Conservation (phyloP, 2,329 filamentous ascomycete species). For the Alternaria novae-zelandiae region DNA sequence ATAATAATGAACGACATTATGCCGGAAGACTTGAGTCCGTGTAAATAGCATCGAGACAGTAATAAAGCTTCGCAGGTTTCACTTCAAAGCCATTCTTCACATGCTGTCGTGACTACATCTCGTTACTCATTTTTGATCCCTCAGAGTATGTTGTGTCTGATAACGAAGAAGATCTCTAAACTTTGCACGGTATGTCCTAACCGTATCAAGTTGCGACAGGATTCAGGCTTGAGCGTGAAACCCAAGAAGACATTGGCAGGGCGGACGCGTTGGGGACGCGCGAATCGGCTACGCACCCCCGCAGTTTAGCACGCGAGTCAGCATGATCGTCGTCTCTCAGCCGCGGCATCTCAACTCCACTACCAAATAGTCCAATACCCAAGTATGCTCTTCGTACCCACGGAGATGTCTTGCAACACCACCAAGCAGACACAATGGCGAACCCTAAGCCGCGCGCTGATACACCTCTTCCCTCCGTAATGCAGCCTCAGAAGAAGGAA, state of each 20-base stretch:
- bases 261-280: not conserved
- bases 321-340: not conserved
- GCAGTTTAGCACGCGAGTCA: slow-evolving; percentile 7
- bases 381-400: not conserved
- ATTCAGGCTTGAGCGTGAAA: not conserved
- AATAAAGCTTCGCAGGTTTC: slow-evolving; percentile 21
- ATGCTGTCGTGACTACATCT: not conserved
- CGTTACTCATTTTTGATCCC: not conserved
- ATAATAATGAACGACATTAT: slow-evolving; percentile 16
- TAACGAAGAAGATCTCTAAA: not conserved
- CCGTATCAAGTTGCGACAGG: not conserved
- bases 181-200: not conserved
- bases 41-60: slow-evolving; percentile 23
- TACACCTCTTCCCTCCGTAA: slow-evolving; percentile 22
- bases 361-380: not conserved
- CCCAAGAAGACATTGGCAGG: not conserved
- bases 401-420: not conserved
- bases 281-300: slow-evolving; percentile 8
- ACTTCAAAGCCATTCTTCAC: not conserved
- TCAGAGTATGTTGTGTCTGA: not conserved
- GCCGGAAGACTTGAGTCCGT: slow-evolving; percentile 18
- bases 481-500: slow-evolving; percentile 31
- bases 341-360: slow-evolving; percentile 21
- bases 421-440: slow-evolving; percentile 11
- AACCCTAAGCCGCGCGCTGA: slow-evolving; percentile 16